Evolutionary conservation across 2,329 filamentous ascomycete genomes (phyloP).

Genomic region (Pestalotiopsis sp.): DNA sequence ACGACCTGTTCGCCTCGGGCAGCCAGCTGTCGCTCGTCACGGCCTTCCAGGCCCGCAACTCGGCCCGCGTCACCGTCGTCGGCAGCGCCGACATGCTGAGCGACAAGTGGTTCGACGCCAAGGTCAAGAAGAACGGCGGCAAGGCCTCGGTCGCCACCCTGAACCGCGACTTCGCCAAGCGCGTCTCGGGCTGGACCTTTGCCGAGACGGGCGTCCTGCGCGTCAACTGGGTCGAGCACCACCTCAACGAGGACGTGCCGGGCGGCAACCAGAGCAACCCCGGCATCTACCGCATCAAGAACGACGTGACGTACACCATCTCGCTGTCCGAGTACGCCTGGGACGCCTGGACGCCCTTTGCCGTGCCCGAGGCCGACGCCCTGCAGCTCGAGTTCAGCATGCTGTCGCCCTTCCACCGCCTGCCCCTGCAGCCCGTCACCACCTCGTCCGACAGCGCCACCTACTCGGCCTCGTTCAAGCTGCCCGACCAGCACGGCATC

Average conservation of each 20-base stretch:
- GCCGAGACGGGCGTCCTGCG: conserved; percentile 89
- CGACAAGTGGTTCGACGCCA: conserved; percentile 85
- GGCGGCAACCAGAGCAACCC: conserved; percentile 65
- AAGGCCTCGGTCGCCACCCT: conserved; percentile 62
- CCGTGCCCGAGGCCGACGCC: conserved; percentile 68
- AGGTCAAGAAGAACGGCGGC: conserved; percentile 65
- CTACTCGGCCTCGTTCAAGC: conserved; percentile 75
- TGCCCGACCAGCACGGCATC: conserved; percentile 97
- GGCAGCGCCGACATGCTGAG: conserved; percentile 86
- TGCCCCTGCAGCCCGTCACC: conserved; percentile 65
- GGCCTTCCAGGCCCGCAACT: conserved; percentile 88
- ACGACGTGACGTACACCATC: conserved; percentile 86
- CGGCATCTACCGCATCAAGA: conserved; percentile 92
- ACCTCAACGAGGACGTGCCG: conserved; percentile 55
- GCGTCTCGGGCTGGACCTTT: conserved; percentile 93
- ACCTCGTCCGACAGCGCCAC: conserved; percentile 70
- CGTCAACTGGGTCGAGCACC: conserved; percentile 83
- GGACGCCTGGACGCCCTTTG: conserved; percentile 77
- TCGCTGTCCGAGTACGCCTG: conserved; percentile 84
- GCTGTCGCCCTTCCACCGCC: conserved; percentile 95
- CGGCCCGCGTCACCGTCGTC: conserved; percentile 83
- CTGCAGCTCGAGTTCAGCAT: conserved; percentile 98
- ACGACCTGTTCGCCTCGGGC: conserved; percentile 85
- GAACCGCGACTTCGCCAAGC: conserved; percentile 85
- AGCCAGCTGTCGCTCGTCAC: conserved; percentile 85